Conservation (phyloP, 78 protist species). For the Mastigamoeba balamuthi region DNA sequence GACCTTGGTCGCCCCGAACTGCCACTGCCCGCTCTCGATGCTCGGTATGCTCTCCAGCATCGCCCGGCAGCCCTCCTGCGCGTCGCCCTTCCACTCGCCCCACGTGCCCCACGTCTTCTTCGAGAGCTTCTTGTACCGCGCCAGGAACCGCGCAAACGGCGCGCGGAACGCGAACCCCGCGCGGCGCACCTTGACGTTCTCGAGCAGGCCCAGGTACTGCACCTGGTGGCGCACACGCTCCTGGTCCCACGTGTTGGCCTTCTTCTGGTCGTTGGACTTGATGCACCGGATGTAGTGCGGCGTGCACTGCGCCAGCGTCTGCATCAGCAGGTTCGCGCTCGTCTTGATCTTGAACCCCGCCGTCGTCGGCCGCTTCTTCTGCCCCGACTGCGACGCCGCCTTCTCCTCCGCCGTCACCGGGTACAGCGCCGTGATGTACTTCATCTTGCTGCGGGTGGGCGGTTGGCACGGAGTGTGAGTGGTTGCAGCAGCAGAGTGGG, state of each 20-base stretch:
- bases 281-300: conserved; percentile 90
- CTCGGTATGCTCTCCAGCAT: conserved; percentile 21
- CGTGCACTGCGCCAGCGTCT: conserved; percentile 26
- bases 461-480: too few species aligned
- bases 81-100: conserved; percentile 54
- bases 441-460: too few species aligned
- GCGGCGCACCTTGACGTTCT: conserved; percentile 84
- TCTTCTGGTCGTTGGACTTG: conserved; percentile 74
- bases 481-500: too few species aligned
- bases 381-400: conserved; percentile 9
- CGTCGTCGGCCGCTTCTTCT: conserved; percentile 73
- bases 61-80: conserved; percentile 23
- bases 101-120: conserved; percentile 55
- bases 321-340: conserved; percentile 49
- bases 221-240: conserved; percentile 30
- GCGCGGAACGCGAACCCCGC: conserved; percentile 89
- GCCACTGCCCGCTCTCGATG: conserved; percentile 61
- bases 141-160: conserved; percentile 59
- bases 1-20: conserved; percentile 74
- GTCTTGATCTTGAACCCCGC: conserved; percentile 74
- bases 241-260: conserved; percentile 4
- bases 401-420: conserved; percentile 9
- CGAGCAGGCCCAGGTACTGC: conserved; percentile 80
- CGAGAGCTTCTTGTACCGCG: conserved; percentile 62
- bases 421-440: neutral